These are phyloP conservation scores for Globisporangium apiculatum DNA, from an alignment of 352 stramenopile genomes.

Conservation along the genomic window DNA sequence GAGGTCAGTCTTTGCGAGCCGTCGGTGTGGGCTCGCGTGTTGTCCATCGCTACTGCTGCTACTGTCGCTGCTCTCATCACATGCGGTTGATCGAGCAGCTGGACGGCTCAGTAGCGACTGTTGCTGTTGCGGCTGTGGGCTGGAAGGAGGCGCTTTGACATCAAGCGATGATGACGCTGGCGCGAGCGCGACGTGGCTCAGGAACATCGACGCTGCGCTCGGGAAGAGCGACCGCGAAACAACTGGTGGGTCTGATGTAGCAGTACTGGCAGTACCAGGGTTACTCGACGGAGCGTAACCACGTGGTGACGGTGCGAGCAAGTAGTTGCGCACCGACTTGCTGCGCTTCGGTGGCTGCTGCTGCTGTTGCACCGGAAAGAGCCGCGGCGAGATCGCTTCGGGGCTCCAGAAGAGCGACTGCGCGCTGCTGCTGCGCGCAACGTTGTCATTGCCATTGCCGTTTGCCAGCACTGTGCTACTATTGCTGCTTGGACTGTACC, in stretches of 20 bases:
- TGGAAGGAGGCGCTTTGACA: not conserved
- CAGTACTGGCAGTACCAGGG: too few species aligned
- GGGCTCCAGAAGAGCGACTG: slow-evolving; percentile 9
- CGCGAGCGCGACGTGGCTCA: slow-evolving; percentile 4
- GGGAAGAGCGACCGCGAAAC: slow-evolving; percentile 7
- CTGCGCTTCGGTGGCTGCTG: slow-evolving; percentile 6
- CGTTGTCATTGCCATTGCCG: not conserved
- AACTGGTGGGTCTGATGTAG: not conserved
- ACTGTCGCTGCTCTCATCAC: not conserved
- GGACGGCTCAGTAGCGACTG: too few species aligned
- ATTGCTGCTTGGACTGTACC: not conserved
- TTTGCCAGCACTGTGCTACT: not conserved
- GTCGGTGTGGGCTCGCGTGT: not conserved
- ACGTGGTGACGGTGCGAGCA: slow-evolving; percentile 6
- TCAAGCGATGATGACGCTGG: not conserved
- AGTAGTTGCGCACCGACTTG: slow-evolving; percentile 10
- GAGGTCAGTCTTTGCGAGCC: slow-evolving; percentile 14
- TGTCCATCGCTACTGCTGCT: not conserved
- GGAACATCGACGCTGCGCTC: slow-evolving; percentile 12
- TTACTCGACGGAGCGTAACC: too few species aligned
- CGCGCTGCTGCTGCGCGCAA: not conserved
- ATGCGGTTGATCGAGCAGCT: too few species aligned
- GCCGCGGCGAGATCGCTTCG: slow-evolving; percentile 7
- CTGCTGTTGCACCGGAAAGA: not conserved
- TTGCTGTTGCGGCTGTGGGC: too few species aligned